Base-by-base conservation (phyloP, 169 alveolate species). In the Plasmodium gaboni region DNA sequence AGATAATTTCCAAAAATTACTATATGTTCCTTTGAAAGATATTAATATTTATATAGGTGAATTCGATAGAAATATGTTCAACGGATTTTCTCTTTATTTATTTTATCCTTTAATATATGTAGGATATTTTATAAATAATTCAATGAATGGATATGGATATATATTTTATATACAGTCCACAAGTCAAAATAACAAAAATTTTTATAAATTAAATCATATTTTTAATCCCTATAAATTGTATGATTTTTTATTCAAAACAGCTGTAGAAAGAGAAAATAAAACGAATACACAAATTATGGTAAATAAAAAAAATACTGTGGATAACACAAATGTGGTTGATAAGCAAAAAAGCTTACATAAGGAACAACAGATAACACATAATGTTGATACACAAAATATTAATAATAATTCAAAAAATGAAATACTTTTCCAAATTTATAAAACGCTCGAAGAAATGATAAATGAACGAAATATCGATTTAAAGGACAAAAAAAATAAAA, bases 11-110 rank as follows among this genome's bases (percentile, higher is more conserved):
- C 61, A 15, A 63, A 74, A 74, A 46, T 74, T 63, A 24, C 50
- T 74, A 63, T 74, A 74, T 63, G 74, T 74, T 19, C 88, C 88
- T 46, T 51, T 74, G 42, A 74, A 55, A 67, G 88, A 74, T 38
- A 70, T 74, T 8, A 74, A 74, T 15, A 74, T 74, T 61, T 74
- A 74, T 53, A 74, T 74, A 24, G 88, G 88, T 2, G 88, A 74
- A 24, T 74, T 74, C 28, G 59, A 74, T 38, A 24, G 64, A 6
- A 74, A 74, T 48, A 74, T 74, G 88, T 74, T 74, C 50, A 74
- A 74, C 42, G 88, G 88, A 7, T 74, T 74, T 74, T 46, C 69
- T 19, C 12, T 63, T 9, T 74, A 74, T 55, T 74, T 44, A 53
- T 74, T 74, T 63, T 63, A 74, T 46, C 88, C 88, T n/a, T 74